phyloP scores from a whole-genome alignment of 345 rosid species.

The Theobroma cacao region DNA sequence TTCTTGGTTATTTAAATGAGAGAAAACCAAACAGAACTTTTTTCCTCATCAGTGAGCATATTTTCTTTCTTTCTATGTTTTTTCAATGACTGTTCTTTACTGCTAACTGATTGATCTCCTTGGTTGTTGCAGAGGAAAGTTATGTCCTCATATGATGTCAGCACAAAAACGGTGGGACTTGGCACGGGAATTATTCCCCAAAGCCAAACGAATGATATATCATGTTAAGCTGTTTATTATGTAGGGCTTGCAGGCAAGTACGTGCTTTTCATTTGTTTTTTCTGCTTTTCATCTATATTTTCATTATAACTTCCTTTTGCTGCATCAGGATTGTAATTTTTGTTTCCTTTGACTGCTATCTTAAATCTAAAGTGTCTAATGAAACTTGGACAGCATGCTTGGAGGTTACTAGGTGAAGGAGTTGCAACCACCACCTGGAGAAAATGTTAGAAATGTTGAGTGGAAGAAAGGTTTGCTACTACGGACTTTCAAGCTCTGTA shows the following conservation, averaged over 20 bases:
- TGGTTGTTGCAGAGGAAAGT: conserved; percentile 46
- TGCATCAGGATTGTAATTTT: background rate
- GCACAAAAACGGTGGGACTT: conserved; percentile 35
- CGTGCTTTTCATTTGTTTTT: conserved; percentile 2
- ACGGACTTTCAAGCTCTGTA: background rate
- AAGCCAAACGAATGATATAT: conserved; percentile 39
- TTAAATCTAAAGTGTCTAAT: conserved; percentile 1
- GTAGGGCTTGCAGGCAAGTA: conserved; percentile 20
- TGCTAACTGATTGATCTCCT: conserved; percentile 28
- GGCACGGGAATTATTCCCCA: conserved; percentile 29
- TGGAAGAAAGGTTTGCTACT: conserved; percentile 13
- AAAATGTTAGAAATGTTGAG: background rate
- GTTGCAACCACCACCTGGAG: conserved; percentile 13
- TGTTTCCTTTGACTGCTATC: background rate
- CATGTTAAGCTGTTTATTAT: conserved; percentile 30
- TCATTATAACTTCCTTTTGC: background rate
- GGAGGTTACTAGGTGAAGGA: conserved; percentile 17
- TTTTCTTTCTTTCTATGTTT: background rate
- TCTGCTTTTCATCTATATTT: background rate
- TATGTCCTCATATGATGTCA: conserved; percentile 44
- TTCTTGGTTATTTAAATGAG: background rate
- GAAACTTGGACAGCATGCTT: conserved; percentile 7
- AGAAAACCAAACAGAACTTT: background rate
- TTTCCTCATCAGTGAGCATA: background rate
- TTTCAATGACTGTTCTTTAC: conserved; percentile 10